These are phyloP conservation scores for Clohesyomyces aquaticus DNA, from an alignment of 495 filamentous ascomycete genomes.

Conservation along the genomic window DNA sequence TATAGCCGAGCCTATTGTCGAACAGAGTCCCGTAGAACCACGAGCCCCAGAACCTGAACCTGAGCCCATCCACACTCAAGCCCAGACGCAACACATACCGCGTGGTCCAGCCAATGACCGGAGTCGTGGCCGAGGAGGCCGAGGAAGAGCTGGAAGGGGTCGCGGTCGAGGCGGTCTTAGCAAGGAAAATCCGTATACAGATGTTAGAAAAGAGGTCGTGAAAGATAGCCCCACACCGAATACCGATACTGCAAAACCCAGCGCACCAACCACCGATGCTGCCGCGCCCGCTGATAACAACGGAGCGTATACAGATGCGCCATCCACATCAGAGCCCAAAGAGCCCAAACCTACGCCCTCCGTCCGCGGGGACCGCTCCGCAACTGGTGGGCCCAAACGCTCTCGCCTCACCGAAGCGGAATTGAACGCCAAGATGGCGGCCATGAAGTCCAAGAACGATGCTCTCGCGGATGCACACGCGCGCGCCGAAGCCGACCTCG, in stretches of 20 bases:
- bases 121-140: conserved; percentile 9
- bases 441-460: conserved; percentile 62
- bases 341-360: conserved; percentile 47
- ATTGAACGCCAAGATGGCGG: conserved; percentile 61
- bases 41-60: conserved; percentile 16
- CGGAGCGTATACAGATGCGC: too few relatives aligned
- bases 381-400: conserved; percentile 66
- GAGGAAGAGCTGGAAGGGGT: conserved; percentile 11
- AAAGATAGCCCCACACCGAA: too few relatives aligned
- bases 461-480: conserved; percentile 64
- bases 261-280: conserved; percentile 4
- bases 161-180: conserved; percentile 7
- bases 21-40: conserved; percentile 30
- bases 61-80: conserved; percentile 1
- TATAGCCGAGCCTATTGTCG: conserved; percentile 50
- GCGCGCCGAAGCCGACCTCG: conserved; percentile 69
- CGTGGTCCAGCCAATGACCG: conserved; percentile 26
- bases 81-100: conserved; percentile 13
- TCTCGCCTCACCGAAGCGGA: conserved; percentile 67
- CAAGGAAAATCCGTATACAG: neutral
- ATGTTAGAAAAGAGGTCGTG: neutral
- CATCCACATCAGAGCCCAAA: too few relatives aligned
- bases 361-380: conserved; percentile 69
- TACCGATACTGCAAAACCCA: neutral
- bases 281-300: conserved; percentile 10